Percentiles rank a stretch among this genome's conserved stretches.
Evolutionary conservation across 2,329 filamentous ascomycete species (phyloP).

Genomic region (Ophiostoma sp.): DNA sequence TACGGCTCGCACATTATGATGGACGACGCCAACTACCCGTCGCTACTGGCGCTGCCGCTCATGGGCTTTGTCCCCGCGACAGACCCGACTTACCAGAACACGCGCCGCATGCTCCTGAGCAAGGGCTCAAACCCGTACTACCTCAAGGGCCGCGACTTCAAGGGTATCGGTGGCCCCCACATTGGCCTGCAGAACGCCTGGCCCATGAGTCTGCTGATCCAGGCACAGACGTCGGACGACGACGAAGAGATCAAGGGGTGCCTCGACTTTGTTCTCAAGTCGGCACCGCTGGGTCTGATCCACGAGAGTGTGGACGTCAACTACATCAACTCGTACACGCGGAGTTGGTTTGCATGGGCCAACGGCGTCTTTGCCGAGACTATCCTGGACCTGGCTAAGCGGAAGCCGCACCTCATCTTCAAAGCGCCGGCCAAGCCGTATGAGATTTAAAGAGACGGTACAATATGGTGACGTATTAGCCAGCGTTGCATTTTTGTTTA

Average conservation of each 20-base stretch:
- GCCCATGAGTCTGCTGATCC: constrained; percentile 93
- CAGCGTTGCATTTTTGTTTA: background rate
- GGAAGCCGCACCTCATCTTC: constrained; percentile 88
- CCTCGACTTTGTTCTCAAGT: constrained; percentile 71
- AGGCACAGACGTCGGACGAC: constrained; percentile 83
- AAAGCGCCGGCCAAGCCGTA: constrained; percentile 63
- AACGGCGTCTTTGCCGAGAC: constrained; percentile 95
- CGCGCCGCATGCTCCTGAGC: constrained; percentile 72
- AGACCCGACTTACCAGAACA: constrained; percentile 81
- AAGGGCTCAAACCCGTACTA: constrained; percentile 85
- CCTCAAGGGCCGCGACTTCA: constrained; percentile 72
- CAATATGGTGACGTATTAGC: background rate
- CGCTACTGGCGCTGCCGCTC: constrained; percentile 72
- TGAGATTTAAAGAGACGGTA: constrained; percentile 44
- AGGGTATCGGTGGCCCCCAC: constrained; percentile 79
- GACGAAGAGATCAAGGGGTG: constrained; percentile 78
- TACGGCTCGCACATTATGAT: constrained; percentile 81
- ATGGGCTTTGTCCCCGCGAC: constrained; percentile 69
- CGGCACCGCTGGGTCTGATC: constrained; percentile 74
- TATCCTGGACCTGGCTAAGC: constrained; percentile 81
- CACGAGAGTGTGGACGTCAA: constrained; percentile 93
- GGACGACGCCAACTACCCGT: constrained; percentile 88
- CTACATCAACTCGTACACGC: constrained; percentile 64
- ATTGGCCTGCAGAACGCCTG: constrained; percentile 89
- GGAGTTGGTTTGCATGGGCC: constrained; percentile 97